Percentiles rank a stretch among this genome's conserved stretches.
phyloP scores from a whole-genome alignment of 2,329 filamentous ascomycete species.

The Mycocentrospora acerina region DNA sequence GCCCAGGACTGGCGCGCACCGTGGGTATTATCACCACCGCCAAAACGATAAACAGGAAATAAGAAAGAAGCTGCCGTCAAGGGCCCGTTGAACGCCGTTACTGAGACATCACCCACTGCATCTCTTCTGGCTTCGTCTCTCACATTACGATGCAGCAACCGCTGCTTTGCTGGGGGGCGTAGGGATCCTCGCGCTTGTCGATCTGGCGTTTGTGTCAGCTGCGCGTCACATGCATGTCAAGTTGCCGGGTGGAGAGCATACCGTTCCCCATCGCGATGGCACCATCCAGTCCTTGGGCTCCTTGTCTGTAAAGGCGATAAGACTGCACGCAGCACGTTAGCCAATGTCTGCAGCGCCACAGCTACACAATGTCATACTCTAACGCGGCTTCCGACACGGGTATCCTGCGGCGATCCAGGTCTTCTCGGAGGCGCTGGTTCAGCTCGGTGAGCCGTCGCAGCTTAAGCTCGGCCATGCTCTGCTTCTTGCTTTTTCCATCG shows the following conservation, averaged over 20 bases:
- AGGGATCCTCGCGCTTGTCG: slow-evolving; percentile 95
- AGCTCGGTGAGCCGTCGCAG: slow-evolving; percentile 93
- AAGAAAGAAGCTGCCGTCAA: slow-evolving; percentile 40
- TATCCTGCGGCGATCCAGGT: slow-evolving; percentile 91
- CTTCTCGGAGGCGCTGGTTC: slow-evolving; percentile 93
- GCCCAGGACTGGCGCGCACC: slow-evolving; percentile 31
- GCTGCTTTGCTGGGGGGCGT: slow-evolving; percentile 88
- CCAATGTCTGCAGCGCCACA: slow-evolving; percentile 3
- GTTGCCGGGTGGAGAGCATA: slow-evolving; percentile 47
- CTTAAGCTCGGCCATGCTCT: slow-evolving; percentile 99
- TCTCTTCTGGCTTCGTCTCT: slow-evolving; percentile 25
- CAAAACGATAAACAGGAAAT: slow-evolving; percentile 27
- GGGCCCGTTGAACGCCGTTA: slow-evolving; percentile 42
- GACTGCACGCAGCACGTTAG: slow-evolving; percentile 57
- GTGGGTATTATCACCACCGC: slow-evolving; percentile 43
- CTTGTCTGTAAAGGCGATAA: slow-evolving; percentile 97
- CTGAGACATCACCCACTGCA: slow-evolving; percentile 37
- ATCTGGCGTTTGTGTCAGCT: slow-evolving; percentile 56
- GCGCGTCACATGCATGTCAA: background rate
- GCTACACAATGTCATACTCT: slow-evolving; percentile 43
- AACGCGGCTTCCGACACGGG: slow-evolving; percentile 87
- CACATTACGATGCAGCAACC: slow-evolving; percentile 97
- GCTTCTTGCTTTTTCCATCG: slow-evolving; percentile 85
- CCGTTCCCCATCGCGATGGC: slow-evolving; percentile 89
- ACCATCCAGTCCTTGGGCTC: slow-evolving; percentile 98